Base-by-base conservation (phyloP, 2,329 filamentous ascomycete genomes). In the Cucurbitaria berberidis region DNA sequence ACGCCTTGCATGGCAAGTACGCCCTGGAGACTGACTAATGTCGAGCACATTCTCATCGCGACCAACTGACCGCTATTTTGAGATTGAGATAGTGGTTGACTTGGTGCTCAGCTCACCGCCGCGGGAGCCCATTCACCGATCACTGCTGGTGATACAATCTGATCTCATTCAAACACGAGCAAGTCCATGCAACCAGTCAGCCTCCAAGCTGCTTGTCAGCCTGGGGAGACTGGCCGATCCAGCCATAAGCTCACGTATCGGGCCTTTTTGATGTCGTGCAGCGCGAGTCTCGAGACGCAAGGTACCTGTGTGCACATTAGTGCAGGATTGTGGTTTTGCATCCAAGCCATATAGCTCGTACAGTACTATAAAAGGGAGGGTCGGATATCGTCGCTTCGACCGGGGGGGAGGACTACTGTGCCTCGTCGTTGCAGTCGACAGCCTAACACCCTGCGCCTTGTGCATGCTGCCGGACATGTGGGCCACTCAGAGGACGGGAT, bases 61-160 rank as follows among this genome's bases (percentile, higher is more conserved):
- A 38, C 7, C 32, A 19, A 21, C 19, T 7, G 11, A 38, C 26
- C 19, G 36, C 35, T 19, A n/a, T 11, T 30, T 26, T 45, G 8
- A 35, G 29, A 42, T 34, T 38, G 38, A 36, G 24, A 9, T 32
- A 34, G 35, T 21, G 47, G 27, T 30, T 44, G 38, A 30, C 26
- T 32, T 22, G 32, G 21, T 30, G 40, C 18, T 48, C 54, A 56
- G 52, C 54, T 62, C 55, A 60, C 49, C 38, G 43, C 48, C 45
- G 21, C 24, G 18, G 11, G 27, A 19, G 27, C 43, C 32, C 24
- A 10, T 41, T 60, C 54, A 64, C 59, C 61, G 54, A 63, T 60
- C 51, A 60, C 47, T 34, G 52, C 48, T 41, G 42, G 59, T 60
- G 51, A 53, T 42, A 63, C 55, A 47, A 60, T 58, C 59, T 59